Evolutionary conservation across 345 rosid species (phyloP), one percentile per base, ranked within the genome.

Genomic region (Iberis pinnata): DNA sequence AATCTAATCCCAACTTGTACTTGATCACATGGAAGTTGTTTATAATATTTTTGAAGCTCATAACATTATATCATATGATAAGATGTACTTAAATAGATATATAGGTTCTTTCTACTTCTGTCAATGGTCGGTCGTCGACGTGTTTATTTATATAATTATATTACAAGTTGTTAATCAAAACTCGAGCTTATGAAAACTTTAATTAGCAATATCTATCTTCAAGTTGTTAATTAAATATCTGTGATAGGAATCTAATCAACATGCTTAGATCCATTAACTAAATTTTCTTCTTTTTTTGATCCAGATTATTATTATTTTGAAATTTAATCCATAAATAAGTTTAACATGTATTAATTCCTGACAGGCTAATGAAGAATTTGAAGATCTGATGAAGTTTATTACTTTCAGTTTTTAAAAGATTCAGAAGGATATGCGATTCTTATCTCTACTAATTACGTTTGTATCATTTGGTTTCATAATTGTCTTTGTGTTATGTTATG

Each of bases 361-460:
- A 52, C 76, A 88, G 95, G 83, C 19, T 67, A 12, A 45, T 76
- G 78, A 81, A 71, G 81, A 89, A 86, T 74, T 65, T 79, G 41
- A 78, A 69, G 82, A 75, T 78, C 72, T 61, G 71, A 39, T 49
- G 59, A 73, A 66, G 67, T 17, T 26, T 7, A 25, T 5, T 29
- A 26, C 14, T 41, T 18, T 45, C 14, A 8, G 8, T n/a, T 46
- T 39, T 46, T 26, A 26, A 32, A 60, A 33, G 40, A 47, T 40
- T 59, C 43, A 45, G 49, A 60, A 14, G 60, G 11, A 5, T 52
- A 36, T 54, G 38, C 32, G 52, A 60, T 53, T 53, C 29, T 45
- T 41, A 11, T 40, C 42, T 40, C 26, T 53, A 20, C 38, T 47
- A 56, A 17, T 39, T 18, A 32, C 22, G 45, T 41, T 60, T 60